Conservation (phyloP, 306 rosid genomes). For the Abrus pulchellus region DNA sequence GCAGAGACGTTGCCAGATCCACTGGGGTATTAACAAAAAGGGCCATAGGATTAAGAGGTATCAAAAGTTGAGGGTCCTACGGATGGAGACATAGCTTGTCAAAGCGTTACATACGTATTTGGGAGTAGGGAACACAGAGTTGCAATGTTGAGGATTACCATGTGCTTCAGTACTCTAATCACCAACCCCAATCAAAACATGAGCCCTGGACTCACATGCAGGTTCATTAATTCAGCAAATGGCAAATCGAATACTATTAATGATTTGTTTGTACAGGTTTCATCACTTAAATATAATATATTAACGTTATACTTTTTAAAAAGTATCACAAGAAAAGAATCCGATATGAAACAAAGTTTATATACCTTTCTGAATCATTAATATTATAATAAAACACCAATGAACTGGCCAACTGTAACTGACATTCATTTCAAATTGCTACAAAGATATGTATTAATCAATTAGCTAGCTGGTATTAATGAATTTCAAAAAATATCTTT, state of each 20-base stretch:
- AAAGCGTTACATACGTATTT: slow-evolving; percentile 24
- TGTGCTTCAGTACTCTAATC: slow-evolving; percentile 54
- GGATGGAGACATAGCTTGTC: slow-evolving; percentile 37
- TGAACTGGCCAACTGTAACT: neutral
- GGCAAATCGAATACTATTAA: slow-evolving; percentile 38
- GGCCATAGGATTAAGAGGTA: slow-evolving; percentile 28
- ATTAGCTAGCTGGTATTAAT: neutral
- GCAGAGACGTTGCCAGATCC: neutral
- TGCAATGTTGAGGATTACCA: slow-evolving; percentile 43
- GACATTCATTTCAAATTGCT: slow-evolving; percentile 28
- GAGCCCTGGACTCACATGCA: slow-evolving; percentile 51
- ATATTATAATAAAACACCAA: neutral
- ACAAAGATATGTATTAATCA: neutral
- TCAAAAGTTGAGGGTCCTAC: slow-evolving; percentile 49
- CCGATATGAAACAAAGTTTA: slow-evolving; percentile 27
- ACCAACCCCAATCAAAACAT: slow-evolving; percentile 51
- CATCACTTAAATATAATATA: neutral
- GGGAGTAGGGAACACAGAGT: slow-evolving; percentile 47
- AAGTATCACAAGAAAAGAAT: neutral
- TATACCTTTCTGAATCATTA: neutral
- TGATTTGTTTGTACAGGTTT: neutral
- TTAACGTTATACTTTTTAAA: neutral
- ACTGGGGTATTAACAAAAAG: neutral
- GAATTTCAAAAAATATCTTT: neutral
- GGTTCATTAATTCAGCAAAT: slow-evolving; percentile 18